Percentiles rank a stretch among this genome's conserved stretches.
Conservation (phyloP, 805 yeast species). For the Candida loeiensis region DNA sequence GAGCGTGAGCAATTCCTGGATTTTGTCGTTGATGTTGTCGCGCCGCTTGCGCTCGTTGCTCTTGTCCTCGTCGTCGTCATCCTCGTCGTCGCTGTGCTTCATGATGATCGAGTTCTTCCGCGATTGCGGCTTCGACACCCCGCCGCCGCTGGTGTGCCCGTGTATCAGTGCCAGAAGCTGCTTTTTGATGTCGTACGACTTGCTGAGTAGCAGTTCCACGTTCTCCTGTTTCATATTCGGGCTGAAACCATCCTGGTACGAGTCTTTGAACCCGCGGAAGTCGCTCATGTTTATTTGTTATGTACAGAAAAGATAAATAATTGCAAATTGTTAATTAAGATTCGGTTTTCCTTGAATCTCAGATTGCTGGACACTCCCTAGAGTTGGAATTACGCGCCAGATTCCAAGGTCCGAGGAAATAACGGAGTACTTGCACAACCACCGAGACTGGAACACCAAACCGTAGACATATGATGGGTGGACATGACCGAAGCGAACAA, state of each 20-base stretch:
- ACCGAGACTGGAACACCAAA: no score
- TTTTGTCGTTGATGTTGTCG: slow-evolving; percentile 43
- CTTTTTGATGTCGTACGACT: slow-evolving; percentile 36
- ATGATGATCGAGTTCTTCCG: slow-evolving; percentile 32
- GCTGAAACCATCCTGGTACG: slow-evolving; percentile 16
- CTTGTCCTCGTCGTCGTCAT: slow-evolving; percentile 27
- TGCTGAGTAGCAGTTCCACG: slow-evolving; percentile 24
- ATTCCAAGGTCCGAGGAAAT: no score
- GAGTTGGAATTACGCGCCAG: no score
- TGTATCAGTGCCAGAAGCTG: slow-evolving; percentile 40
- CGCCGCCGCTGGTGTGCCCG: slow-evolving; percentile 19
- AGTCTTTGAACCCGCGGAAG: slow-evolving; percentile 19
- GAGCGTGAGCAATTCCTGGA: slow-evolving; percentile 39
- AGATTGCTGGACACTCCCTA: no score
- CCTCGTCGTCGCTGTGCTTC: slow-evolving; percentile 23
- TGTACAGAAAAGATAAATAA: not conserved
- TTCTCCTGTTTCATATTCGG: slow-evolving; percentile 28
- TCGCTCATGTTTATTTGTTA: slow-evolving; percentile 4
- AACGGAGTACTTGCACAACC: no score
- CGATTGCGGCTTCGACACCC: slow-evolving; percentile 37
- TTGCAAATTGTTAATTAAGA: not conserved
- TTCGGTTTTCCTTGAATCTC: not conserved
- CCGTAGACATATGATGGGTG: no score
- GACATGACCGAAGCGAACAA: no score
- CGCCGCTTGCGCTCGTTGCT: slow-evolving; percentile 41